Evolutionary conservation across 2,329 filamentous ascomycete genomes (phyloP).

Genomic region (Monosporascus sp.): DNA sequence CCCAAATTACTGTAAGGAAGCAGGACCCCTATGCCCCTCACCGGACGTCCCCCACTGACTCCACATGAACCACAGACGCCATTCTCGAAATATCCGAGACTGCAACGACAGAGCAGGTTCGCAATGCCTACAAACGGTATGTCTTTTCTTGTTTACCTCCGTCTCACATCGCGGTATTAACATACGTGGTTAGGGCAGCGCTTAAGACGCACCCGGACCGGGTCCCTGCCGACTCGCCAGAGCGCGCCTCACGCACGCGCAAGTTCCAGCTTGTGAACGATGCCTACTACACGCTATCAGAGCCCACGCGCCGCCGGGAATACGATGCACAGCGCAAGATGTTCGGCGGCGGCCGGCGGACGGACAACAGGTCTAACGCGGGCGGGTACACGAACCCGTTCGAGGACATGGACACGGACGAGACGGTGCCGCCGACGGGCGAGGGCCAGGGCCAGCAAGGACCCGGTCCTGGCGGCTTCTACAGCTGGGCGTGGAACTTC

Average conservation of each 20-base stretch:
- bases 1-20: conserved; percentile 52
- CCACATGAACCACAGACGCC: conserved; percentile 49
- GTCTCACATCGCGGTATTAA: neutral
- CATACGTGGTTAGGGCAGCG: conserved; percentile 56
- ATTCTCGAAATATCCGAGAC: conserved; percentile 68
- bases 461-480: conserved; percentile 34
- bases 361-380: conserved; percentile 17
- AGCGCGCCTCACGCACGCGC: conserved; percentile 74
- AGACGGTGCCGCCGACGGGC: conserved; percentile 35
- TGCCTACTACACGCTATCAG: conserved; percentile 87
- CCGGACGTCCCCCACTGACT: conserved; percentile 12
- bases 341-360: conserved; percentile 37
- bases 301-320: conserved; percentile 67
- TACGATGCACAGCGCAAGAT: conserved; percentile 72
- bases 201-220: conserved; percentile 92
- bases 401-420: conserved; percentile 38
- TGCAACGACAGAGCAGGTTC: conserved; percentile 77
- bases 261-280: conserved; percentile 91
- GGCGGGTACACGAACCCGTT: conserved; percentile 39
- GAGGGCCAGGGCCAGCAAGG: conserved; percentile 25
- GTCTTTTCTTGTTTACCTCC: conserved; percentile 2
- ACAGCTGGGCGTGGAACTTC: conserved; percentile 73
- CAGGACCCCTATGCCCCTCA: neutral
- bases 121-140: conserved; percentile 89
- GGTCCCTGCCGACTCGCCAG: conserved; percentile 75